phyloP scores from a whole-genome alignment of 441 rosid genomes.

The Gossypium lobatum region DNA sequence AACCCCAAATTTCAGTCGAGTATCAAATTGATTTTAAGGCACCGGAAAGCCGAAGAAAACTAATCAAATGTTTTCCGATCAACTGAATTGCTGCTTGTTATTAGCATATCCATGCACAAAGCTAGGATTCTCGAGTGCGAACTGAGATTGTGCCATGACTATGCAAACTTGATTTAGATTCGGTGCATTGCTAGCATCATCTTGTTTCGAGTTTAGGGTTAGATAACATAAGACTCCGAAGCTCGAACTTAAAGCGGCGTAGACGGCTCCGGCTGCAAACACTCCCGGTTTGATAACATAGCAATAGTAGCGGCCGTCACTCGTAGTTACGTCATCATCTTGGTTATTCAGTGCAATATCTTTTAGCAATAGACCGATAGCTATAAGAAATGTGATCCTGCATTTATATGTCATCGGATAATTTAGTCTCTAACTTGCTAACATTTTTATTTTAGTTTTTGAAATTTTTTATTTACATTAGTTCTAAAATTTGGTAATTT shows the following conservation, averaged over 20 bases:
- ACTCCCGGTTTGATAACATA: background rate
- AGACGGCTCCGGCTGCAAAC: background rate
- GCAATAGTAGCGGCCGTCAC: background rate
- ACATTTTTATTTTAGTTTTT: too few relatives aligned
- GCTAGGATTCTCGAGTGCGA: background rate
- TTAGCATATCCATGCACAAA: background rate
- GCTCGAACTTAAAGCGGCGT: background rate
- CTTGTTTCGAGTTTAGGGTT: background rate
- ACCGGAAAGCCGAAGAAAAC: too few relatives aligned
- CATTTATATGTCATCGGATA: background rate
- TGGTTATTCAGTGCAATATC: background rate
- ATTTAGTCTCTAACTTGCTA: too few relatives aligned
- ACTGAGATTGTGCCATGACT: background rate
- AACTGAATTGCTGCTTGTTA: background rate
- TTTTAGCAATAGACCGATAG: background rate
- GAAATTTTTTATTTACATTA: too few relatives aligned
- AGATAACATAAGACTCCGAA: background rate
- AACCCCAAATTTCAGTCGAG: too few relatives aligned
- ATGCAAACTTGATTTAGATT: background rate
- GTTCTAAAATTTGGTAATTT: too few relatives aligned
- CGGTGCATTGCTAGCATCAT: background rate
- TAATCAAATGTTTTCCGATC: background rate
- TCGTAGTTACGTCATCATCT: background rate
- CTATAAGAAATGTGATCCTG: background rate
- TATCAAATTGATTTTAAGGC: too few relatives aligned